These are phyloP conservation scores for Aleurites moluccanus DNA, from an alignment of 441 rosid species.

Conservation along the genomic window DNA sequence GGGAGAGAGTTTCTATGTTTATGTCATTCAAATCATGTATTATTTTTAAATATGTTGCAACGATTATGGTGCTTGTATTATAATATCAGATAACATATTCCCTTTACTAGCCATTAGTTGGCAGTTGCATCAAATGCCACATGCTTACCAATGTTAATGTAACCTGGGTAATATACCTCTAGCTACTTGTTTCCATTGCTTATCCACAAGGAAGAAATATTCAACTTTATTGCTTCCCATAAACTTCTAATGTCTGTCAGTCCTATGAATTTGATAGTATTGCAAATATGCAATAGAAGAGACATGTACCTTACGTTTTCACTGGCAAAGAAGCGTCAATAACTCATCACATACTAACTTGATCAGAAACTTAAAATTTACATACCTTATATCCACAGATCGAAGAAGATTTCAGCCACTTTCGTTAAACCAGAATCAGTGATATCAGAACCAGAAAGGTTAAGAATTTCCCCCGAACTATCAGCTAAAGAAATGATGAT, in stretches of 20 bases:
- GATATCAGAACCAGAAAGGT: constrained; percentile 74
- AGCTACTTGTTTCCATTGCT: neutral
- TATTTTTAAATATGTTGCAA: neutral
- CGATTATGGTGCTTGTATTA: neutral
- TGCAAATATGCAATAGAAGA: neutral
- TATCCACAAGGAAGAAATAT: neutral
- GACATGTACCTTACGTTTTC: neutral
- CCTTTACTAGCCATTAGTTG: neutral
- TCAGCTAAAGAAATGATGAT: constrained; percentile 67
- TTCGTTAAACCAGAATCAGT: constrained; percentile 60
- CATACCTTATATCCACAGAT: constrained; percentile 86
- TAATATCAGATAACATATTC: neutral
- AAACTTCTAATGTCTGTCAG: neutral
- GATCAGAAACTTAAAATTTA: neutral
- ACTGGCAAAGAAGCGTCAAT: neutral
- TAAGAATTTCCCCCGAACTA: constrained; percentile 78
- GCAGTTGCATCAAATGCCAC: neutral
- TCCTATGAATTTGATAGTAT: neutral
- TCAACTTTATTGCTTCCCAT: neutral
- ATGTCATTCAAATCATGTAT: neutral
- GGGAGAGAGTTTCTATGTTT: neutral
- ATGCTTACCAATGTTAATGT: neutral
- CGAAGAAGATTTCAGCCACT: constrained; percentile 58
- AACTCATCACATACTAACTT: neutral
- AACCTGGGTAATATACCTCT: neutral